Base-by-base conservation (phyloP, 108 stramenopile species). In the Seminavis robusta region DNA sequence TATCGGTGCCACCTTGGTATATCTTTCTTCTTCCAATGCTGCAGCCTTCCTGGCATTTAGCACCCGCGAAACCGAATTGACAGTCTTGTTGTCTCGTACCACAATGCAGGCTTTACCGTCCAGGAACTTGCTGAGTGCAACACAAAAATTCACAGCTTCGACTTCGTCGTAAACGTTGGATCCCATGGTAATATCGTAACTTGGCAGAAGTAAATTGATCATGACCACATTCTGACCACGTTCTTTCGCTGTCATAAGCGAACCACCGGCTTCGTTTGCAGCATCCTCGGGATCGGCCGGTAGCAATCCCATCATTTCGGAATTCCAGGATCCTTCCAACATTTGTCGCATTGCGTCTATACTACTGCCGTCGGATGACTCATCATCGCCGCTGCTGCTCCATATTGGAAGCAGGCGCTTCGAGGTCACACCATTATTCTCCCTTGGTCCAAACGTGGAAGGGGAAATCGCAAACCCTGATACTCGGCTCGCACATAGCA, bases 321-420 rank as follows among this genome's bases (percentile, higher is more conserved):
- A 24, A 63, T 77, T 64, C 81, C 81, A 82, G 1, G 81, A 82
- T 47, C 58, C n/a, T 62, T 82, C 76, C 25, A 82, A 47, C 20
- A 75, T 36, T 1, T 24, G 33, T 50, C 81, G 41, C 56, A 82
- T 52, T 25, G 51, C 36, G 39, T 75, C 60, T 29, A 70, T 32
- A 28, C 33, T 20, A 8, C 32, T 16, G 45, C 16, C 27, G 4
- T 40, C 54, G n/a, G n/a, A n/a, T n/a, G n/a, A n/a, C n/a, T n/a
- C n/a, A n/a, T n/a, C n/a, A n/a, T n/a, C n/a, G n/a, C n/a, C n/a
- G n/a, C n/a, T n/a, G n/a, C n/a, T n/a, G n/a, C n/a, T n/a, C n/a
- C n/a, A n/a, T n/a, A n/a, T n/a, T n/a, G n/a, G n/a, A n/a, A n/a
- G n/a, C n/a, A n/a, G n/a, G n/a, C n/a, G n/a, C n/a, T n/a, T n/a